Base-by-base conservation (phyloP, 1,284 basidiomycete species). In the Ganoderma sinense region DNA sequence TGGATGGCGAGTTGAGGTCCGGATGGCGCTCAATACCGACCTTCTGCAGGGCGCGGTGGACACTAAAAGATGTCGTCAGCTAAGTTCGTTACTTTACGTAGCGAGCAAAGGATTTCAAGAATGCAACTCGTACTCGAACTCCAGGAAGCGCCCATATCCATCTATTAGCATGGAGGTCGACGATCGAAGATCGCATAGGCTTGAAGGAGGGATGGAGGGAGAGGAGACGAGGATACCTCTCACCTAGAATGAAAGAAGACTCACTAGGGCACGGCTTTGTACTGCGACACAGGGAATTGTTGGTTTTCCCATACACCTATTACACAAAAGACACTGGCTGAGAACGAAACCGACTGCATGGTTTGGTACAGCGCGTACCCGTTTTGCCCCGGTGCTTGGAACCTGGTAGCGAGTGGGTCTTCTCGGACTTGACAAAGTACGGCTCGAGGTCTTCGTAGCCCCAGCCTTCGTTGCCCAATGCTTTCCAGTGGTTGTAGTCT, bases 401-500 rank as follows among this genome's bases (percentile, higher is more conserved):
- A 6, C n/a, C 62, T 16, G 69, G 66, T 53, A 66, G 67, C 36
- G 65, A 62, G 29, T 69, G 61, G 0, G 71, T 68, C 10, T 72
- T 71, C 69, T 85, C 80, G 0, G 80, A 78, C 67, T 80, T 83
- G 11, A 76, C 70, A 70, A 85, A 84, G 65, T 80, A 82, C 1
- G 79, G 80, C 69, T 78, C 69, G 20, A 85, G 65, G 16, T 84
- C 80, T 1, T 79, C 74, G 69, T 78, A 85, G 4, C 76, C 76
- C 83, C 83, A 85, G 1, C 81, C 82, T 29, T 76, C 72, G 41
- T 79, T 73, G 0, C 82, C 83, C 16, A 73, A 72, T 8, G 75
- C 72, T 39, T 68, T 74, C 84, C 83, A 85, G 20, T 75, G 71
- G 59, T 84, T 79, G 63, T 81, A 85, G 64, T 84, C 82, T 0